Percentiles rank a stretch among this genome's conserved stretches.
These are phyloP conservation scores for Coemansia aciculifera DNA, from an alignment of 192 early-diverging fungal species.

Conservation along the genomic window DNA sequence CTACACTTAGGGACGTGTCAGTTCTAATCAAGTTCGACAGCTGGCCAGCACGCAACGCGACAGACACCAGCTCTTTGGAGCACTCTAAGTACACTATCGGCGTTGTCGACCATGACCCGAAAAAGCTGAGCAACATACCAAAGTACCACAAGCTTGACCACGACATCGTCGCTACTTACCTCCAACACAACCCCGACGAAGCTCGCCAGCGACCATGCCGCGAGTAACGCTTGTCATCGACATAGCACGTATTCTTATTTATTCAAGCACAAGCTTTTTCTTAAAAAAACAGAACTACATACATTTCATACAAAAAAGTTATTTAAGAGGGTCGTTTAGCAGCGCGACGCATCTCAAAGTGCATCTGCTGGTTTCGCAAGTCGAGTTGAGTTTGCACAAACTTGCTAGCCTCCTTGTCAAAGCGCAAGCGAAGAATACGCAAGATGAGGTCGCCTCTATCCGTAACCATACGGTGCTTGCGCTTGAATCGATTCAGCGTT, in stretches of 20 bases:
- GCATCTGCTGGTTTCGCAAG: constrained; percentile 46
- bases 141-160: constrained; percentile 55
- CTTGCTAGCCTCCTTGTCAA: constrained; percentile 46
- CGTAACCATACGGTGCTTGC: constrained; percentile 44
- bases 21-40: constrained; percentile 55
- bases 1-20: constrained; percentile 78
- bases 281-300: neutral
- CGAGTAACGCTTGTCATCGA: constrained; percentile 13
- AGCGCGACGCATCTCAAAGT: constrained; percentile 50
- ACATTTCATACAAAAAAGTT: neutral
- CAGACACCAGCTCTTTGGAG: neutral
- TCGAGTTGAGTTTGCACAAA: constrained; percentile 53
- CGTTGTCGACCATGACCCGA: constrained; percentile 74
- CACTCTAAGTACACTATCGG: constrained; percentile 33
- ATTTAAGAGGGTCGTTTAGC: constrained; percentile 11
- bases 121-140: constrained; percentile 61
- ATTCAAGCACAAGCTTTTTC: too few relatives aligned
- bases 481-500: constrained; percentile 28
- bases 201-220: constrained; percentile 18
- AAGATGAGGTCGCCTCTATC: constrained; percentile 53
- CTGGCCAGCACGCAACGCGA: constrained; percentile 5
- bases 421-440: constrained; percentile 47
- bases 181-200: constrained; percentile 21
- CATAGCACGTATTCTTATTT: neutral
- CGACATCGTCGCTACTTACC: constrained; percentile 57